A percentile compares a stretch with the other conserved stretches of the same genome.
These are phyloP conservation scores for Aspergillus conjunctus DNA, from an alignment of 495 filamentous ascomycete species.

Conservation along the genomic window DNA sequence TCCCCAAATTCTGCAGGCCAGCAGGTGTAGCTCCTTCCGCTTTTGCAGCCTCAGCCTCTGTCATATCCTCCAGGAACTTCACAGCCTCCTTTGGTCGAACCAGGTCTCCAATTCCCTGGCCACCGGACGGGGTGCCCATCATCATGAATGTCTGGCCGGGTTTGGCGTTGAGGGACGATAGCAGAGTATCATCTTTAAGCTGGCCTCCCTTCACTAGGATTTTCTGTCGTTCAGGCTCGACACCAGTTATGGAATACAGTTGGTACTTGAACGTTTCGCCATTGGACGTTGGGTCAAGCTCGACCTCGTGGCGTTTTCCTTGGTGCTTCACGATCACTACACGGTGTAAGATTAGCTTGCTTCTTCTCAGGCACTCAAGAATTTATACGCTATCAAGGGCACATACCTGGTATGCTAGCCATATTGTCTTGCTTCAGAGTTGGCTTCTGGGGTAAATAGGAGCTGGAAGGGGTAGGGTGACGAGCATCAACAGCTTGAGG, in stretches of 20 bases:
- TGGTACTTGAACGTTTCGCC: slow-evolving; percentile 96
- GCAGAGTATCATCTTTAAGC: slow-evolving; percentile 90
- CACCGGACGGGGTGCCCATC: slow-evolving; percentile 85
- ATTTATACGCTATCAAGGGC: background rate
- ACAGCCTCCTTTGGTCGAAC: slow-evolving; percentile 77
- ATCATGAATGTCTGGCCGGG: slow-evolving; percentile 89
- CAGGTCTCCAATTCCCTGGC: slow-evolving; percentile 54
- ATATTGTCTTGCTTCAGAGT: slow-evolving; percentile 39
- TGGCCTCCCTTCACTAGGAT: slow-evolving; percentile 91
- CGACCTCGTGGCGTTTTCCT: slow-evolving; percentile 91
- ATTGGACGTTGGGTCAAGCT: slow-evolving; percentile 79
- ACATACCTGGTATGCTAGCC: slow-evolving; percentile 64
- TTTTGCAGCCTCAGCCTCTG: slow-evolving; percentile 85
- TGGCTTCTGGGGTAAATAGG: slow-evolving; percentile 5
- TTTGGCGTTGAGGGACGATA: slow-evolving; percentile 83
- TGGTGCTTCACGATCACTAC: slow-evolving; percentile 91
- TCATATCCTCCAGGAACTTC: slow-evolving; percentile 97
- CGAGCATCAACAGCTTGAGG: slow-evolving; percentile 36
- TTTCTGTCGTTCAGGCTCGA: slow-evolving; percentile 96
- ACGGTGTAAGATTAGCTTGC: slow-evolving; percentile 33
- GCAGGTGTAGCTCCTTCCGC: slow-evolving; percentile 83
- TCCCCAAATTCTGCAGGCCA: slow-evolving; percentile 89
- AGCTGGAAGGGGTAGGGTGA: slow-evolving; percentile 14
- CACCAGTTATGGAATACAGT: slow-evolving; percentile 90
- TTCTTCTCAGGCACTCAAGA: background rate